Percentiles rank a stretch among this genome's conserved stretches.
Evolutionary conservation across 352 stramenopile species (phyloP).

Genomic region (Globisporangium solare): DNA sequence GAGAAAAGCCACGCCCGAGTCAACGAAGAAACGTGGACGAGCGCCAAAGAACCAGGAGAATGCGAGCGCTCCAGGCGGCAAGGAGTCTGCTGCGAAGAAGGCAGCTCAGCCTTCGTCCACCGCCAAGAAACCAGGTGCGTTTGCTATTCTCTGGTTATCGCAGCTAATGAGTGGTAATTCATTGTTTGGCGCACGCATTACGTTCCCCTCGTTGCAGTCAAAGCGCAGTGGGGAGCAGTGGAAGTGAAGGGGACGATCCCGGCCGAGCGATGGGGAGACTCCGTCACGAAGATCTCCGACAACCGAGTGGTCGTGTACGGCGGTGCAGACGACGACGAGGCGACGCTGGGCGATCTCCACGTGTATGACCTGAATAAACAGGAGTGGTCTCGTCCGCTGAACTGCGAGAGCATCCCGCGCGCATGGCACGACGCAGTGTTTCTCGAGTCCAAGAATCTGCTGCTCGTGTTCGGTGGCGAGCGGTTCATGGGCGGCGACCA

Average conservation of each 20-base stretch:
- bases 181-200: background rate
- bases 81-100: constrained; percentile 8
- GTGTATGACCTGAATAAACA: constrained; percentile 79
- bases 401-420: constrained; percentile 85
- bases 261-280: constrained; percentile 86
- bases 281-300: constrained; percentile 84
- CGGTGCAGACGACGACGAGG: constrained; percentile 84
- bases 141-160: background rate
- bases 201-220: constrained; percentile 12
- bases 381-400: constrained; percentile 78
- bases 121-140: constrained; percentile 21
- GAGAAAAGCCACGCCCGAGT: constrained; percentile 31
- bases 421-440: constrained; percentile 92
- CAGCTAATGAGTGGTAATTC: background rate
- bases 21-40: constrained; percentile 35
- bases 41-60: constrained; percentile 17
- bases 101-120: constrained; percentile 11
- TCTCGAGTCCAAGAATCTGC: constrained; percentile 79
- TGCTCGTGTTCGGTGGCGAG: constrained; percentile 93
- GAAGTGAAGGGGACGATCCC: constrained; percentile 28
- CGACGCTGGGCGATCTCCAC: constrained; percentile 80
- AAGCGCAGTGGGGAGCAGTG: constrained; percentile 35
- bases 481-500: constrained; percentile 50
- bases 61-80: background rate
- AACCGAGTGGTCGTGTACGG: constrained; percentile 89